Base-by-base conservation (phyloP, 805 yeast genomes). In the Saturnispora ahearnii region DNA sequence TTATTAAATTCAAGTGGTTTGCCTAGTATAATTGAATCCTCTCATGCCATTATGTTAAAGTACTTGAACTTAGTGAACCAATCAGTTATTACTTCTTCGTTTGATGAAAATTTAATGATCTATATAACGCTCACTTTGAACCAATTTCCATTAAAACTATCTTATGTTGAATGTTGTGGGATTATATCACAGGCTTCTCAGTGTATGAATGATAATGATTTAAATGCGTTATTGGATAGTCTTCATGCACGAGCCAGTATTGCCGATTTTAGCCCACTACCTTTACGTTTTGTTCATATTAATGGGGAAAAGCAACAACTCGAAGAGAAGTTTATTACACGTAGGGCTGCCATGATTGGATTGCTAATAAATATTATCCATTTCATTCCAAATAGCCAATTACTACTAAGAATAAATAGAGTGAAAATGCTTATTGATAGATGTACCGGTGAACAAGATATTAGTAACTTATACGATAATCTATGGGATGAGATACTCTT, bases 21-120 rank as follows among this genome's bases (percentile, higher is more conserved):
- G 32, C 62, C 60, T 28, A 61, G 67, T 2, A 55, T 79, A 5
- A 62, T 81, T 10, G 91, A 84, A 59, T 77, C 82, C 0, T 71
- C 81, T 1, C 91, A 84, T 60, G 79, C 88, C 0, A 83, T 82
- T 0, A 65, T 73, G 59, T 59, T 78, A 36, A 60, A 60, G 41
- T 61, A 55, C 48, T 56, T 65, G 36, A 56, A 60, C 13, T 50
- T 54, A 12, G 36, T 60, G 10, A 63, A 62, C 31, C 50, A 59
- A 2, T 15, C 34, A 5, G 3, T n/a, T 2, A 13, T 18, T 3
- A 30, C 24, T 43, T 13, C 15, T 42, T 10, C 32, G 6, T 30
- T 26, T 2, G 32, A 29, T 29, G 21, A 40, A 5, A 44, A 52
- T 11, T 30, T 44, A 21, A 21, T 18, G n/a, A 18, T 11, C 8